Base-by-base conservation (phyloP, 2,329 filamentous ascomycete genomes). In the Diplodia seriata region DNA sequence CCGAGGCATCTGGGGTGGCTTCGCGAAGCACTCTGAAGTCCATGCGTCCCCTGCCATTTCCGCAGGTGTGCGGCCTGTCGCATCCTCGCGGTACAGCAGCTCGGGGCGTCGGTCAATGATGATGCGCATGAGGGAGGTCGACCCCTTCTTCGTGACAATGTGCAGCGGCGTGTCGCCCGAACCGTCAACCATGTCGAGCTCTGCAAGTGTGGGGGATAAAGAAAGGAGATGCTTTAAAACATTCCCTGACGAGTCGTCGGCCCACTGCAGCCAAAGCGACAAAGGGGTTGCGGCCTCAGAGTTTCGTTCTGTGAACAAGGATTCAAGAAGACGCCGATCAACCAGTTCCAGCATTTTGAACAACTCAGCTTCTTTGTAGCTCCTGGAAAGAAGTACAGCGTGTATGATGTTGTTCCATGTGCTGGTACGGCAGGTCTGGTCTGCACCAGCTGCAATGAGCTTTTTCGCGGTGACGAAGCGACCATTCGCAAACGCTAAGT, bases 1-100 rank as follows among this genome's bases (percentile, higher is more conserved):
- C n/a, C n/a, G 33, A 2, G 53, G 64, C 6, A 66, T 55, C 2
- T 15, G 5, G 23, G 73, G 75, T 38, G 71, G 69, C 20, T 70
- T 68, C 5, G 40, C 72, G 38, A 74, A 80, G 7, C 73, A 69
- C 3, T 74, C 72, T 8, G 79, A 77, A 2, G 86, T 79, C 69
- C 84, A 84, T 1, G 78, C 76, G 64, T 91, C 88, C 62, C 86
- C 81, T 0, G 89, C 87, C 59, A 91, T 79, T 72, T 95, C 91
- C 33, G 85, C 83, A 0, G 92, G 90, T 0, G 91, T 95, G 18
- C 86, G 85, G 1, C 92, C 92, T 0, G 91, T 91, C 0, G 91
- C 87, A 71, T 94, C 94, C 76, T 95, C 92, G 26, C 89, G 86
- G 71, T 86, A 84, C 0, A 93, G 79, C 1, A 93, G 81, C 31